Evolutionary conservation across 108 stramenopile species (phyloP).

Genomic region (Cyclostephanos tholiformis): DNA sequence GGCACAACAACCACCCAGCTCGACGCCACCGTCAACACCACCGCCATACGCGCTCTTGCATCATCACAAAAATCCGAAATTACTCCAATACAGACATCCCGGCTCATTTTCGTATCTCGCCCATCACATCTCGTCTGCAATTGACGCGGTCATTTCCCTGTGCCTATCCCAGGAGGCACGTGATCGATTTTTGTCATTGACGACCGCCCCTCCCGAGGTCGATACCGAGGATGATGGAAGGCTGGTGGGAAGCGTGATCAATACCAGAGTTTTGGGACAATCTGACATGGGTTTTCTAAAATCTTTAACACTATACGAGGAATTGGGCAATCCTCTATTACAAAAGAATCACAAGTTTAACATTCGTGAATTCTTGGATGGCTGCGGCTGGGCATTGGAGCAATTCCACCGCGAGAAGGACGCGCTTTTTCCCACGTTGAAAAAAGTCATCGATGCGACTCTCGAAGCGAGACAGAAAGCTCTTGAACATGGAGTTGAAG

Average conservation of each 20-base stretch:
- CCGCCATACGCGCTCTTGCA: conserved; percentile 25
- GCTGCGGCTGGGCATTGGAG: conserved; percentile 72
- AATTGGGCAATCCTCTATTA: conserved; percentile 68
- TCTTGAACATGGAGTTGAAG: neutral
- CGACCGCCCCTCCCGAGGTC: neutral
- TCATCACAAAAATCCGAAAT: conserved; percentile 39
- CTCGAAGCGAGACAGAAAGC: neutral
- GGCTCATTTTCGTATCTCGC: conserved; percentile 30
- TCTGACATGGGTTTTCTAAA: conserved; percentile 62
- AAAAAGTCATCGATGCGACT: neutral
- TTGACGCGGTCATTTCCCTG: conserved; percentile 19
- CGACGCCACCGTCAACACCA: neutral
- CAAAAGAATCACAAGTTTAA: conserved; percentile 56
- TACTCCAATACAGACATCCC: conserved; percentile 22
- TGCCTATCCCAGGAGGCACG: conserved; percentile 35
- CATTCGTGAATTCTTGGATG: conserved; percentile 62
- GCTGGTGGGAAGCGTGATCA: conserved; percentile 59
- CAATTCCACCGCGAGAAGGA: conserved; percentile 55
- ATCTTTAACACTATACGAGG: conserved; percentile 65
- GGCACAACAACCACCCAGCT: too few species aligned
- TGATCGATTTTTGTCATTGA: conserved; percentile 35
- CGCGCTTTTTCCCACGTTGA: conserved; percentile 14
- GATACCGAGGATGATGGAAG: conserved; percentile 13
- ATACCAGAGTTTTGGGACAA: conserved; percentile 62
- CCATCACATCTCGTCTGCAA: conserved; percentile 37